These are phyloP conservation scores for Tetracladium marchalianum DNA, from an alignment of 495 filamentous ascomycete genomes.

Conservation along the genomic window DNA sequence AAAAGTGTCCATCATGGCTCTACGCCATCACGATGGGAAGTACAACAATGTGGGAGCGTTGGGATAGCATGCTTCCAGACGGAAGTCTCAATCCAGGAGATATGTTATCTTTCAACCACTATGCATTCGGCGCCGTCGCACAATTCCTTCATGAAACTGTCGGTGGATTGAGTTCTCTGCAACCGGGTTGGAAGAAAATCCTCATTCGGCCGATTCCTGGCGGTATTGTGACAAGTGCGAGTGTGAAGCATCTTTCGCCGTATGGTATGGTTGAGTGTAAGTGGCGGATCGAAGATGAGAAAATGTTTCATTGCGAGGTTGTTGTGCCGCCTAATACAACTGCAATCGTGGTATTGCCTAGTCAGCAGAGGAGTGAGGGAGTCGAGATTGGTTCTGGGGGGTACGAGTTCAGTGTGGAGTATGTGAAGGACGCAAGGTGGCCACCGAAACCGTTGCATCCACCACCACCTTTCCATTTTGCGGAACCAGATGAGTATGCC, in stretches of 20 bases:
- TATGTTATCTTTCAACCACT: slow-evolving; percentile 46
- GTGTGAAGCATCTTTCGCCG: slow-evolving; percentile 4
- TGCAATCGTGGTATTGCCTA: slow-evolving; percentile 10
- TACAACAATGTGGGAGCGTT: slow-evolving; percentile 4
- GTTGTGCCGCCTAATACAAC: slow-evolving; percentile 15
- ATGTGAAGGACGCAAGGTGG: slow-evolving; percentile 7
- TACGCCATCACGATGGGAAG: not conserved
- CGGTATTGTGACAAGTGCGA: slow-evolving; percentile 12
- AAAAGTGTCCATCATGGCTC: slow-evolving; percentile 35
- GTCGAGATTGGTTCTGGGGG: slow-evolving; percentile 12
- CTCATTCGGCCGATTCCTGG: slow-evolving; percentile 12
- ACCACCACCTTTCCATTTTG: no score
- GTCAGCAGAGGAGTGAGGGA: slow-evolving; percentile 3
- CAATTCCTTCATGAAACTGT: slow-evolving; percentile 4
- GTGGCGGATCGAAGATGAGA: slow-evolving; percentile 10
- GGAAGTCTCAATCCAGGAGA: slow-evolving; percentile 36
- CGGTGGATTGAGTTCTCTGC: slow-evolving; percentile 1
- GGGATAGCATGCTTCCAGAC: slow-evolving; percentile 14
- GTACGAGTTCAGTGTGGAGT: slow-evolving; percentile 6
- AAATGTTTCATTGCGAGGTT: slow-evolving; percentile 8
- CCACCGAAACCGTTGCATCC: slow-evolving; percentile 4
- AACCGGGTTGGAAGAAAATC: slow-evolving; percentile 12
- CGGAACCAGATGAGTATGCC: no score
- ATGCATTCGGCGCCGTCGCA: slow-evolving; percentile 32
- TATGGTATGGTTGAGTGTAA: slow-evolving; percentile 12